Evolutionary conservation across 2,329 filamentous ascomycete genomes (phyloP).

Genomic region (Paraphoma sp.): DNA sequence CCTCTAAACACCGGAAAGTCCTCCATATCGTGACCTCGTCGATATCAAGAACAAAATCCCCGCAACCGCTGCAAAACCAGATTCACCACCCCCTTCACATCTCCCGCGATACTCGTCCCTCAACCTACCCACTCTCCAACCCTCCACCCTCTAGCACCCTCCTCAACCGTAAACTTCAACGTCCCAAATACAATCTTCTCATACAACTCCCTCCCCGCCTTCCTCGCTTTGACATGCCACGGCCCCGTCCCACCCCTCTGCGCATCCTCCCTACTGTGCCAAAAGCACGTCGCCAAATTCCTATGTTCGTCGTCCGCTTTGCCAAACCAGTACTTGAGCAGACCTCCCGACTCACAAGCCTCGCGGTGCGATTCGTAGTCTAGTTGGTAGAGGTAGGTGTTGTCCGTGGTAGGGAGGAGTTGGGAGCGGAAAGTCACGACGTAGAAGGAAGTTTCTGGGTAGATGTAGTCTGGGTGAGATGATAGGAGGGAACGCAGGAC

Average conservation of each 20-base stretch:
- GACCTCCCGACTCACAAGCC: constrained; percentile 77
- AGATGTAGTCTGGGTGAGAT: too few relatives aligned
- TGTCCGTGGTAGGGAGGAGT: constrained; percentile 71
- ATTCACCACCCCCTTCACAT: too few relatives aligned
- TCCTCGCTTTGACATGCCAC: constrained; percentile 62
- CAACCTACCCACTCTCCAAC: constrained; percentile 38
- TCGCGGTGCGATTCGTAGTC: constrained; percentile 83
- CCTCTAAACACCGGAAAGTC: too few relatives aligned
- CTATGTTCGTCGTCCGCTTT: constrained; percentile 70
- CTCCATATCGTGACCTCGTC: background rate
- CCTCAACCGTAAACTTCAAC: constrained; percentile 65
- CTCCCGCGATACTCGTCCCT: background rate
- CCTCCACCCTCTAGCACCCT: constrained; percentile 68
- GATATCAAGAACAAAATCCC: too few relatives aligned
- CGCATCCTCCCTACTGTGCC: constrained; percentile 66
- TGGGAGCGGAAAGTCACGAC: constrained; percentile 83
- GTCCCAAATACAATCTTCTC: constrained; percentile 51
- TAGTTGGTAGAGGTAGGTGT: constrained; percentile 71
- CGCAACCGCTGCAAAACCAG: too few relatives aligned
- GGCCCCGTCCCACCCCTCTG: constrained; percentile 65
- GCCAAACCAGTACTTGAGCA: constrained; percentile 95
- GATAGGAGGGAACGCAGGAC: constrained; percentile 53
- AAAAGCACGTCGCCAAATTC: constrained; percentile 80
- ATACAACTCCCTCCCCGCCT: constrained; percentile 56
- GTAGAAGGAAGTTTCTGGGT: constrained; percentile 71